Base-by-base conservation (phyloP, 169 alveolate genomes). In the Cryptosporidium meleagridis region DNA sequence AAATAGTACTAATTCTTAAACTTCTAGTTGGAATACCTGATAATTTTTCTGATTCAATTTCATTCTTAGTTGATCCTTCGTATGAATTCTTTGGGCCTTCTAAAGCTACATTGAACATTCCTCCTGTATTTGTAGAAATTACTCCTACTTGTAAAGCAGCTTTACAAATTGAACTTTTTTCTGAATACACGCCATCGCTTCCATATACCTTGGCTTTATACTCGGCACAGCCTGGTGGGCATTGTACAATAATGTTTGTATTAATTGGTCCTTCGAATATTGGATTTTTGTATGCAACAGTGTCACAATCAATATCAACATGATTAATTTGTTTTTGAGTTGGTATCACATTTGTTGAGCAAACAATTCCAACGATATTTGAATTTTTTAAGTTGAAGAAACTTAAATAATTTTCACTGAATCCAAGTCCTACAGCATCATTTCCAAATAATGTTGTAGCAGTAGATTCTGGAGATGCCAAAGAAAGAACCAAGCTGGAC, bases 121-220 rank as follows among this genome's bases (percentile, higher is more conserved):
- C 93, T 44, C 98, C 98, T 29, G 93, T 94, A 69, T 71, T 59
- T 23, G 89, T 12, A 44, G 92, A 91, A 67, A 95, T 93, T 37
- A 94, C 94, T 35, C 97, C 98, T 2, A 96, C 92, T 69, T 96
- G 98, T n/a, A 96, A 92, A 23, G 97, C 98, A 8, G 98, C 98
- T 68, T 92, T 92, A 62, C 98, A 96, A 37, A 96, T 94, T 26
- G 97, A 94, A 91, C 97, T 95, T 45, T 86, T 87, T 62, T 95
- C 98, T 45, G 96, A 86, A 84, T 95, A 96, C 18, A 94, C 84
- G 29, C 97, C 97, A 33, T 85, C 93, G 23, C 94, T 94, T 23
- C 98, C 98, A 70, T 93, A 96, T 23, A 95, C 95, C 55, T 84
- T 39, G 18, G 73, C 86, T 61, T 84, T 92, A 44, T 91, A 92